Base-by-base conservation (phyloP, 1,284 basidiomycete genomes). In the Marasmius fiardii region DNA sequence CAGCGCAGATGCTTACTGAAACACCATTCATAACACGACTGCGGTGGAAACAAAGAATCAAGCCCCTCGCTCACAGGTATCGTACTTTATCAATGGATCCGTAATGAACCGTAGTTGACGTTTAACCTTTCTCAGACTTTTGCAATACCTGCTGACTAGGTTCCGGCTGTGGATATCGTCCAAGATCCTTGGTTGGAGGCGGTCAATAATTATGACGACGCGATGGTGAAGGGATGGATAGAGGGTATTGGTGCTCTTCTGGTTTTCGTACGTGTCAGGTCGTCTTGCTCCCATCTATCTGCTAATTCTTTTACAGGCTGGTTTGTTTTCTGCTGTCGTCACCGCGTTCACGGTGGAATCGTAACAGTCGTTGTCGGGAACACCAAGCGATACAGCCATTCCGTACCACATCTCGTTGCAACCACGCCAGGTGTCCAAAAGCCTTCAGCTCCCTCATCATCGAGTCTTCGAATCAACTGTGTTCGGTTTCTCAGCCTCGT, bases 401-500 rank as follows among this genome's bases (percentile, higher is more conserved):
- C 18, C 20, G 3, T 24, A 34, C 26, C 54, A 51, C n/a, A 56
- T 45, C 6, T 31, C 35, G 14, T 18, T 26, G 21, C 35, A 41
- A 16, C 31, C 52, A 18, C 23, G 43, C 23, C 35, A 20, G 41
- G 3, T 18, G 23, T 5, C 50, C 37, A n/a, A 20, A 21, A 23
- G 5, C 23, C 2, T 11, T 28, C 7, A 12, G 16, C 20, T 26
- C 12, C 31, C 18, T 43, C 31, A n/a, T 2, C 39, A 10, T 52
- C 51, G 4, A 16, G 26, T n/a, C 18, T 52, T 18, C 37, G 37
- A 26, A 43, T 39, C 47, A 55, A 55, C 37, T 23, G 20, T 14
- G 50, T 55, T 24, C 51, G 54, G 54, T 43, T 37, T 33, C 57
- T 58, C 53, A 58, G 57, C 33, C 53, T 58, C 11, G 37, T 48